phyloP scores from a whole-genome alignment of 345 rosid genomes.

The Arabis hirsuta region DNA sequence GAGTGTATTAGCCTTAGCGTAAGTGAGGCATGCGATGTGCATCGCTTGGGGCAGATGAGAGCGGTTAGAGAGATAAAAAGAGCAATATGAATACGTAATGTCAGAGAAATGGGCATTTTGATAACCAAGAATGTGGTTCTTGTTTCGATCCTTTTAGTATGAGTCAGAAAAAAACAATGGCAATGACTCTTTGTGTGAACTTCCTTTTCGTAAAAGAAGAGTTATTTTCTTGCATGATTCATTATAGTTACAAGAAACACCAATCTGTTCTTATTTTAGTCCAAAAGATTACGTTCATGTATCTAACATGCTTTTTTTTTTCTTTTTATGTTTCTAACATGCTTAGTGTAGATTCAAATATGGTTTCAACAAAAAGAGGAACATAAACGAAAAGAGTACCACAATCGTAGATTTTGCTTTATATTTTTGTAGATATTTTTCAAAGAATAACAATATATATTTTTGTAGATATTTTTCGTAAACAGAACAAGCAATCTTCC shows the following conservation, averaged over 20 bases:
- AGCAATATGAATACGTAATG: neutral
- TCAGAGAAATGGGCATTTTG: conserved; percentile 34
- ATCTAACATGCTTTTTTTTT: neutral
- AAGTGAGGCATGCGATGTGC: conserved; percentile 16
- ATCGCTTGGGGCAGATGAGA: neutral
- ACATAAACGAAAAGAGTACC: conserved; percentile 16
- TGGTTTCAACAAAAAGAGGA: conserved; percentile 7
- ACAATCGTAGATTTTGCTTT: neutral
- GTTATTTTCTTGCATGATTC: conserved; percentile 6
- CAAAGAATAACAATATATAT: neutral
- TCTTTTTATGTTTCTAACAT: too few species aligned
- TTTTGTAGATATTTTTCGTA: neutral
- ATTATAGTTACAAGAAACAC: conserved; percentile 4
- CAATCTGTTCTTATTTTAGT: conserved; percentile 14
- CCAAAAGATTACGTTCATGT: neutral
- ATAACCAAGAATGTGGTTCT: neutral
- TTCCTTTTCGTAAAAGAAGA: neutral
- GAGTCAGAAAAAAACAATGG: neutral
- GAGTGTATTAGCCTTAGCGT: conserved; percentile 4
- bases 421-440: neutral
- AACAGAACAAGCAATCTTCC: neutral
- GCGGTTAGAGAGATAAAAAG: conserved; percentile 9
- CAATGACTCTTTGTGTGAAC: conserved; percentile 34
- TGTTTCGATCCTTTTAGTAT: neutral
- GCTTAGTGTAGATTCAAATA: conserved; percentile 4